A percentile compares a stretch with the other conserved stretches of the same genome.
Evolutionary conservation across 2,329 filamentous ascomycete genomes (phyloP).

Genomic region (Calonectria pauciramosa): DNA sequence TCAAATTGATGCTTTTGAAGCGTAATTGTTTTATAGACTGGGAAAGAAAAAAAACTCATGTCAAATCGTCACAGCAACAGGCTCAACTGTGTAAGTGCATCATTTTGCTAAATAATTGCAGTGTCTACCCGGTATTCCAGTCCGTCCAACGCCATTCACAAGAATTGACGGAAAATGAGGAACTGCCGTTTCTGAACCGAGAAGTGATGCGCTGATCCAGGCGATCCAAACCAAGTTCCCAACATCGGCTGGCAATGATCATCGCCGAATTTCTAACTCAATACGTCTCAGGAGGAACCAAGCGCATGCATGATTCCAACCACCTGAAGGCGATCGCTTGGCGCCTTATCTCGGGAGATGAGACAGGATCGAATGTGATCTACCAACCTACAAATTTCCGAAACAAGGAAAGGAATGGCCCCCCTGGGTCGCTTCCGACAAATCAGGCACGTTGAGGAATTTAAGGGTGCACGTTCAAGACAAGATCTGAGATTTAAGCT

Average conservation of each 20-base stretch:
- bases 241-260: neutral
- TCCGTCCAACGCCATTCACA: neutral
- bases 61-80: neutral
- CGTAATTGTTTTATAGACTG: neutral
- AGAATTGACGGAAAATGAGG: neutral
- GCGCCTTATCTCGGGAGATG: neutral
- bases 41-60: neutral
- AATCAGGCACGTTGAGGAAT: neutral
- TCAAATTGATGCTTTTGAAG: neutral
- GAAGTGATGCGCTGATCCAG: neutral
- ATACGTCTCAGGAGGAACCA: neutral
- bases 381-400: neutral
- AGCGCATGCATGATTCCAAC: neutral
- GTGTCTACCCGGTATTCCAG: neutral
- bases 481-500: neutral
- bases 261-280: neutral
- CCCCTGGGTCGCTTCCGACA: neutral
- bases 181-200: neutral
- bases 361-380: slow-evolving; percentile 1
- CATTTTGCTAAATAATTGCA: neutral
- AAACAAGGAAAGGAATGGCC: neutral
- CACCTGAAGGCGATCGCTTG: neutral
- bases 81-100: neutral
- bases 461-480: neutral
- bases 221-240: neutral